Base-by-base conservation (phyloP, 371 early-diverging fungal species). In the Mortierella sp. region DNA sequence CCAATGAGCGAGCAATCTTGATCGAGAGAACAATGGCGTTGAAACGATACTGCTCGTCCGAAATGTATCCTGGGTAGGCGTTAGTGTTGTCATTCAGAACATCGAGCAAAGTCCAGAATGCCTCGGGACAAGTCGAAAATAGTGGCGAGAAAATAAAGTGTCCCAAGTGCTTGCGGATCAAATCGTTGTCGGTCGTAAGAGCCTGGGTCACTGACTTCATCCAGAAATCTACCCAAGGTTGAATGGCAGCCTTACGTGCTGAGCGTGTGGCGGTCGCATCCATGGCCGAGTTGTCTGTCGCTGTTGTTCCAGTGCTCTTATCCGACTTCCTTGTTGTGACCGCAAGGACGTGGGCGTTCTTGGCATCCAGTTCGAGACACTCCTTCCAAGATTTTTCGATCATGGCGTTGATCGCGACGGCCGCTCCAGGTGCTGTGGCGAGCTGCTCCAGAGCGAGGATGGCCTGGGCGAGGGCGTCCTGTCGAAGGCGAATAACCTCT, bases 391-490 rank as follows among this genome's bases (percentile, higher is more conserved):
- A 74, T 50, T 76, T 77, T 31, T 80, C 83, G 47, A 88, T 74
- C 81, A 88, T 87, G 3, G 83, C 76, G 14, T 82, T 83, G 14
- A 93, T 77, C 11, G 93, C 88, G 9, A 83, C 87, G 0, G 95
- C 90, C 13, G 93, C 93, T 78, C 94, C 91, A 38, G 96, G 90
- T 8, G 95, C 94, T 60, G 96, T 88, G 5, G 91, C 89, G 28
- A 93, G 89, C 73, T 94, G 93, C 38, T 94, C 90, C 84, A 95
- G 89, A 0, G 92, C 92, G 70, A 88, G 80, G 26, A 96, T 78
- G 47, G 93, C 92, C 70, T 90, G 90, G 45, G 88, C 79, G 28
- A 96, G 86, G 24, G 94, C 84, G 16, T 92, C 91, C 0, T 93
- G 92, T 71, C 94, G 94, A 4, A 88, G 82, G 6, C 60, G 34